These are phyloP conservation scores for Russula compacta DNA, from an alignment of 768 basidiomycete species.

Conservation along the genomic window DNA sequence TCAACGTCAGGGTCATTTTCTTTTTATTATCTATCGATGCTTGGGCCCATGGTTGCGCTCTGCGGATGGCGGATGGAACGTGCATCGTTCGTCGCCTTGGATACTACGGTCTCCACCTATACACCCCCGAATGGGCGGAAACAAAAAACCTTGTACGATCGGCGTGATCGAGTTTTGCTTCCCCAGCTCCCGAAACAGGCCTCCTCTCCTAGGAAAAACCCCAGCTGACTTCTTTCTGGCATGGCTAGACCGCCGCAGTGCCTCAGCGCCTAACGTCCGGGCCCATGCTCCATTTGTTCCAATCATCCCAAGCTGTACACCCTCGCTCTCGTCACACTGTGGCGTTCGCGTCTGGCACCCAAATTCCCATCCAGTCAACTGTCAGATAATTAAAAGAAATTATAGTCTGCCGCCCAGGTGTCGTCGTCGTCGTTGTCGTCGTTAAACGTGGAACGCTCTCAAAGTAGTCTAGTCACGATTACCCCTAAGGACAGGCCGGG, in stretches of 20 bases:
- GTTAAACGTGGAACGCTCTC: conserved; percentile 9
- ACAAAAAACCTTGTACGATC: conserved; percentile 15
- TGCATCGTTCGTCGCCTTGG: conserved; percentile 16
- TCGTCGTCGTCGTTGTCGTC: background rate
- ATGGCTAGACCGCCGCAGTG: background rate
- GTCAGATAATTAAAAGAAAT: background rate
- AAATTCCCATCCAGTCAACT: background rate
- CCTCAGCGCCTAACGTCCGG: background rate
- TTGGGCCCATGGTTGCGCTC: background rate
- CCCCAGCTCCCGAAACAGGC: conserved; percentile 4
- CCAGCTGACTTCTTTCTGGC: background rate
- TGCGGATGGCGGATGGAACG: background rate
- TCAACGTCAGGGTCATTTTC: background rate
- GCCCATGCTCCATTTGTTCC: background rate
- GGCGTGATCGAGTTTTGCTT: conserved; percentile 8
- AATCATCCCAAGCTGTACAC: background rate
- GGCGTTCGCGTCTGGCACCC: background rate
- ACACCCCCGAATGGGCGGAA: background rate
- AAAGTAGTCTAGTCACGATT: background rate
- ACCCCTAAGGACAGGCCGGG: background rate
- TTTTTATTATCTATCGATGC: conserved; percentile 1
- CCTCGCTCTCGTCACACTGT: conserved; percentile 2
- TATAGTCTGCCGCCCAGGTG: background rate
- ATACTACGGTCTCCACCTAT: conserved; percentile 5
- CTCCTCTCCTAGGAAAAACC: background rate